Evolutionary conservation across 2,329 filamentous ascomycete genomes (phyloP).

Genomic region (Stagonosporopsis chrysanthemi): DNA sequence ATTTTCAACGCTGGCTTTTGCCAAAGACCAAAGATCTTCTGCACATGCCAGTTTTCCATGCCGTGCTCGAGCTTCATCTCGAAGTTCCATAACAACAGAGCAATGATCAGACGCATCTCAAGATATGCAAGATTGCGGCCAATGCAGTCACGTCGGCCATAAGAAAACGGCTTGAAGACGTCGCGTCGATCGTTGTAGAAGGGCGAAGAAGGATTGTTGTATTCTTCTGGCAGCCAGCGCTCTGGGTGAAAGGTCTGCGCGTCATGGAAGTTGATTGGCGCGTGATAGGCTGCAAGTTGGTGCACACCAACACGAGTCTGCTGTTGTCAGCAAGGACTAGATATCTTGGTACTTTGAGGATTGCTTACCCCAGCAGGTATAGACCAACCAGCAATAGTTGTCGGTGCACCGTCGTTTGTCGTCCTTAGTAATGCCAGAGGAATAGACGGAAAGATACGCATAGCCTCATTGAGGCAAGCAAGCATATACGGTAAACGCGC

Average conservation of each 20-base stretch:
- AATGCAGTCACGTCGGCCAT: conserved; percentile 29
- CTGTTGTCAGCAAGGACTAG: neutral
- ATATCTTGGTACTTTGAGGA: neutral
- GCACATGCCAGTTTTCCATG: conserved; percentile 41
- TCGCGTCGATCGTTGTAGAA: conserved; percentile 39
- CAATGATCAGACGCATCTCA: conserved; percentile 28
- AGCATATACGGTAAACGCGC: conserved; percentile 15
- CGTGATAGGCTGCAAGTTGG: conserved; percentile 20
- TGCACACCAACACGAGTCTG: conserved; percentile 23
- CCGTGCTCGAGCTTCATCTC: conserved; percentile 48
- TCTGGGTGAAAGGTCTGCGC: conserved; percentile 22
- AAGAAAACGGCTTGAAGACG: conserved; percentile 25
- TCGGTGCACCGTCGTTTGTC: conserved; percentile 7
- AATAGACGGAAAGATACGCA: conserved; percentile 19
- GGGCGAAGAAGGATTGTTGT: conserved; percentile 10
- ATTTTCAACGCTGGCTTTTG: conserved; percentile 41
- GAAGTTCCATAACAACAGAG: conserved; percentile 50
- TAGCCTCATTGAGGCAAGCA: conserved; percentile 12
- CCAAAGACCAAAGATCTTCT: conserved; percentile 50
- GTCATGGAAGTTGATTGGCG: conserved; percentile 20
- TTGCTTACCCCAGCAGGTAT: conserved; percentile 14
- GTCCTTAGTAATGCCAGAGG: conserved; percentile 5
- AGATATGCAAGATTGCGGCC: conserved; percentile 24
- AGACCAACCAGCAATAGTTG: conserved; percentile 13
- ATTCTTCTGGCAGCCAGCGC: conserved; percentile 20